Percentiles rank a stretch among this genome's conserved stretches.
These are phyloP conservation scores for Xanthoconium separans DNA, from an alignment of 1,284 basidiomycete species.

Conservation along the genomic window DNA sequence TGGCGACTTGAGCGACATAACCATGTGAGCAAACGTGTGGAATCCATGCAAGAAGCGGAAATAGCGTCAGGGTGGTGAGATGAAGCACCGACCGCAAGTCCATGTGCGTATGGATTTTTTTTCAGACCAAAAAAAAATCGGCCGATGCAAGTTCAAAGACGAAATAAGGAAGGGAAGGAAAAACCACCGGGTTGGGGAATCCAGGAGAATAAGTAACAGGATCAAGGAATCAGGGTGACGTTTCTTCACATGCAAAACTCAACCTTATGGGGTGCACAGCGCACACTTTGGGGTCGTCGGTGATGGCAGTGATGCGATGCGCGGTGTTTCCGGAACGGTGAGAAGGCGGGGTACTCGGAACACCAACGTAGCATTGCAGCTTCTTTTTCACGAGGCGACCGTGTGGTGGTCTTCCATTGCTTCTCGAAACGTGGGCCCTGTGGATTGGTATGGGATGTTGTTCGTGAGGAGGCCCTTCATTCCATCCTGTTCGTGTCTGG, in stretches of 20 bases:
- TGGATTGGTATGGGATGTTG: background rate
- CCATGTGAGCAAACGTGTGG: constrained; percentile 56
- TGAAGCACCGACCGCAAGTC: background rate
- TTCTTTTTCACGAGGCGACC: background rate
- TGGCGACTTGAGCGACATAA: constrained; percentile 48
- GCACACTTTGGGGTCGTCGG: background rate
- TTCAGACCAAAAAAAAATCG: background rate
- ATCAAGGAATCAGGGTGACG: background rate
- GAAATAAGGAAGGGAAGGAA: background rate
- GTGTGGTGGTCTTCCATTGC: background rate
- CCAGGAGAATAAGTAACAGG: background rate
- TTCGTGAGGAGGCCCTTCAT: background rate
- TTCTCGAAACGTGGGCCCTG: background rate
- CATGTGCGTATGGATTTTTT: constrained; percentile 3
- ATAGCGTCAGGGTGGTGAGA: constrained; percentile 22
- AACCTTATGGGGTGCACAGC: background rate
- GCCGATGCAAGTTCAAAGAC: background rate
- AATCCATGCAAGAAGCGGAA: constrained; percentile 18
- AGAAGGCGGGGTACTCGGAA: background rate
- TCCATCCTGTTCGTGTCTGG: background rate
- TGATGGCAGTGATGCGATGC: constrained; percentile 1
- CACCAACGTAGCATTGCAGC: background rate
- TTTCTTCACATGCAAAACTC: background rate
- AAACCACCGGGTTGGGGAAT: background rate
- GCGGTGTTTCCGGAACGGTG: background rate